These are phyloP conservation scores for Clavispora asparagi DNA, from an alignment of 805 yeast species.

Conservation along the genomic window DNA sequence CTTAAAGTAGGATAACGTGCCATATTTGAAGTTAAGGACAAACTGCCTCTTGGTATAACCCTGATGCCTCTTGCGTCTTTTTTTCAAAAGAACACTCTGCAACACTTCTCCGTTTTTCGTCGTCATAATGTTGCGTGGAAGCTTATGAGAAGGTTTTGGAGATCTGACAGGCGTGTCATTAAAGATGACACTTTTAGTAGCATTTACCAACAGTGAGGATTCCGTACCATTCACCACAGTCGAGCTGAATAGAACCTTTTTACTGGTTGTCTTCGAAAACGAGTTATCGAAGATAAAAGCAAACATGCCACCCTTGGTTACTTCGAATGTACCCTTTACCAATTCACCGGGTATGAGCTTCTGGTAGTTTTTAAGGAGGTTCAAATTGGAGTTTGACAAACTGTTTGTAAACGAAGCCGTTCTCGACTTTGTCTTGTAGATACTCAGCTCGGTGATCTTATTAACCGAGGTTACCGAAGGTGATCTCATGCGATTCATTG, in stretches of 20 bases:
- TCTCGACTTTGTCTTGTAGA: conserved; percentile 31
- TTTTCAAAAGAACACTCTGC: conserved; percentile 75
- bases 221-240: conserved; percentile 12
- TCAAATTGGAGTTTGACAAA: conserved; percentile 38
- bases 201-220: background rate
- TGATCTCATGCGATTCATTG: conserved; percentile 16
- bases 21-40: conserved; percentile 73
- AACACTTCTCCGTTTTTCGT: conserved; percentile 65
- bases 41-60: conserved; percentile 85
- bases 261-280: conserved; percentile 78
- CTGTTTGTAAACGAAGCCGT: conserved; percentile 33
- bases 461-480: conserved; percentile 32
- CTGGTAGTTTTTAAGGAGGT: conserved; percentile 54
- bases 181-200: background rate
- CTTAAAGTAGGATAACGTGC: conserved; percentile 79
- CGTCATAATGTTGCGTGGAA: conserved; percentile 16
- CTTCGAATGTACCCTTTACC: conserved; percentile 57
- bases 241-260: conserved; percentile 65
- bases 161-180: too few relatives aligned
- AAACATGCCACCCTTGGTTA: conserved; percentile 59
- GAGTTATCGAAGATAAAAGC: conserved; percentile 93
- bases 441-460: conserved; percentile 25
- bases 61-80: conserved; percentile 74
- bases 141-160: background rate
- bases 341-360: conserved; percentile 50